These are phyloP conservation scores for Typha latifolia DNA, from an alignment of 176 grass and related monocot species.

Conservation along the genomic window DNA sequence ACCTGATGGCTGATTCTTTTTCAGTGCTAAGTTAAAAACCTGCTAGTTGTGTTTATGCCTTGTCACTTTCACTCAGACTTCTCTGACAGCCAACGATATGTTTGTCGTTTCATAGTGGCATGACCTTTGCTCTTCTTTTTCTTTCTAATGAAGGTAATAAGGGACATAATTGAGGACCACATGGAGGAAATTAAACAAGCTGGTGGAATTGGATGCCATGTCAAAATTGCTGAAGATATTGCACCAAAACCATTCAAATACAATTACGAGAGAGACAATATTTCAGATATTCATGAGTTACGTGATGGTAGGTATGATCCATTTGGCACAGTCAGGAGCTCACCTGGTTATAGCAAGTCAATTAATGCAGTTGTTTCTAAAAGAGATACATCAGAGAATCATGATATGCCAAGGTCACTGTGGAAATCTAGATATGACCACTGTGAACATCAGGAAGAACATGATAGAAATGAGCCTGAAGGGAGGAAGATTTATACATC, in stretches of 20 bases:
- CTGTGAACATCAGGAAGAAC: constrained; percentile 15
- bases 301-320: constrained; percentile 21
- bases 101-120: background rate
- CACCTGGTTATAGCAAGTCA: constrained; percentile 36
- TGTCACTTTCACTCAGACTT: too few species aligned
- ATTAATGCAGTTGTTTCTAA: constrained; percentile 27
- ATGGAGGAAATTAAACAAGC: constrained; percentile 92
- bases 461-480: constrained; percentile 23
- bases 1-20: too few species aligned
- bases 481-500: constrained; percentile 22
- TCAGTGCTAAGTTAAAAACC: too few species aligned
- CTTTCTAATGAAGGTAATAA: constrained; percentile 58
- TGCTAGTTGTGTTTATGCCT: too few species aligned
- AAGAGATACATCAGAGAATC: constrained; percentile 40
- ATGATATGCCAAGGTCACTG: constrained; percentile 19
- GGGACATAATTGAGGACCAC: constrained; percentile 96
- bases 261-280: constrained; percentile 4
- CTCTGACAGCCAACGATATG: too few species aligned
- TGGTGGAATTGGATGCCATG: constrained; percentile 47
- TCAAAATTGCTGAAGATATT: constrained; percentile 29
- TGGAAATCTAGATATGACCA: constrained; percentile 26
- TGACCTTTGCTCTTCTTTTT: background rate
- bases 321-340: constrained; percentile 20
- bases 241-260: constrained; percentile 15
- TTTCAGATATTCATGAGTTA: constrained; percentile 26